phyloP scores from a whole-genome alignment of 768 basidiomycete species.

The Filobasidium wieringae region DNA sequence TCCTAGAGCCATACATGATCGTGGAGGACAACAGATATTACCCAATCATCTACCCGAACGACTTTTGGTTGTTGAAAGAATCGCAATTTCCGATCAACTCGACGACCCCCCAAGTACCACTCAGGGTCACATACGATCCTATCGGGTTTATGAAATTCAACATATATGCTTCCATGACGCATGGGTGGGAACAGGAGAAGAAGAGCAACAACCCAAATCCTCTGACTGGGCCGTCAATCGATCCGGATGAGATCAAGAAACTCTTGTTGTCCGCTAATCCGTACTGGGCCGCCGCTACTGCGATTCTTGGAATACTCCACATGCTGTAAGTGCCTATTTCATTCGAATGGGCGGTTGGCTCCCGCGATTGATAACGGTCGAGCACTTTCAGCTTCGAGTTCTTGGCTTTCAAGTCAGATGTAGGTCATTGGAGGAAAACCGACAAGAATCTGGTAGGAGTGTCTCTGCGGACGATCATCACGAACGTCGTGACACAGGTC shows the following conservation, averaged over 20 bases:
- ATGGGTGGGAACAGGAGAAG: slow-evolving; percentile 75
- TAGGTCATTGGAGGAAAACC: slow-evolving; percentile 88
- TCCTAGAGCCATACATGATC: slow-evolving; percentile 48
- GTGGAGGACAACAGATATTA: slow-evolving; percentile 47
- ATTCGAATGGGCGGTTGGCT: background rate
- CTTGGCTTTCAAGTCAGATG: slow-evolving; percentile 88
- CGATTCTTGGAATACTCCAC: slow-evolving; percentile 73
- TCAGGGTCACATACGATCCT: slow-evolving; percentile 72
- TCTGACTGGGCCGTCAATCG: slow-evolving; percentile 41
- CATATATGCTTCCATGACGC: slow-evolving; percentile 68
- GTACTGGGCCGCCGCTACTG: slow-evolving; percentile 75
- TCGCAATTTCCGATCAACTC: slow-evolving; percentile 81
- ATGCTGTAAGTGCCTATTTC: slow-evolving; percentile 51
- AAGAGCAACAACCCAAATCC: slow-evolving; percentile 45
- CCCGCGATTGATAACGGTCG: background rate
- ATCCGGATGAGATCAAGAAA: slow-evolving; percentile 89
- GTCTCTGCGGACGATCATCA: slow-evolving; percentile 72
- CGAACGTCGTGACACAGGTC: slow-evolving; percentile 74
- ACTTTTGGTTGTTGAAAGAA: slow-evolving; percentile 73
- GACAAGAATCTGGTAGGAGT: slow-evolving; percentile 85
- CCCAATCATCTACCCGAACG: slow-evolving; percentile 83
- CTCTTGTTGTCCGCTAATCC: slow-evolving; percentile 62
- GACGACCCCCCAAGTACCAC: slow-evolving; percentile 55
- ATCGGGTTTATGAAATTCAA: slow-evolving; percentile 60
- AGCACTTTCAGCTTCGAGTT: slow-evolving; percentile 65